A percentile compares a stretch with the other conserved stretches of the same genome.
These are phyloP conservation scores for Pleurotus ostreatus DNA, from an alignment of 768 basidiomycete species.

Conservation along the genomic window DNA sequence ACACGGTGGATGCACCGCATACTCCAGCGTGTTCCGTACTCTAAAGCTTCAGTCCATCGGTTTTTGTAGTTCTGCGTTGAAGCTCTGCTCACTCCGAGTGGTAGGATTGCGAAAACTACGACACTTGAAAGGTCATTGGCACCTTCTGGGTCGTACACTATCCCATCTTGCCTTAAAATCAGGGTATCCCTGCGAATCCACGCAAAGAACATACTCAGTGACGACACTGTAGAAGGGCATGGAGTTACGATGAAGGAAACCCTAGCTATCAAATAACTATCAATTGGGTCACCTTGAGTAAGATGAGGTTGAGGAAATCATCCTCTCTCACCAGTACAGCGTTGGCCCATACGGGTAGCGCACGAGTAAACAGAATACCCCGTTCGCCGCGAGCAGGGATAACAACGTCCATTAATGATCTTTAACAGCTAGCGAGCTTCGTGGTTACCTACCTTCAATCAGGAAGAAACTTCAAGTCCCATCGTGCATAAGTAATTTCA, in stretches of 20 bases:
- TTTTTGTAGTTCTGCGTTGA: too few relatives aligned
- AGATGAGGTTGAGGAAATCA: too few relatives aligned
- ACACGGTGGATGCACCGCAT: too few relatives aligned
- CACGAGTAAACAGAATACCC: neutral
- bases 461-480: constrained; percentile 14
- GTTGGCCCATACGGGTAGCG: neutral
- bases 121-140: too few relatives aligned
- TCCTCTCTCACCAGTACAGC: neutral
- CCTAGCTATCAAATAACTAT: neutral
- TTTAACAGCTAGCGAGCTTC: too few relatives aligned
- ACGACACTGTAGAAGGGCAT: neutral
- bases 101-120: too few relatives aligned
- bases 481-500: constrained; percentile 15
- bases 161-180: neutral
- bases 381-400: neutral
- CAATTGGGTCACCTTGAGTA: too few relatives aligned
- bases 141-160: too few relatives aligned
- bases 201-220: too few relatives aligned
- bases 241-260: neutral
- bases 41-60: too few relatives aligned
- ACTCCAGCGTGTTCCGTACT: too few relatives aligned
- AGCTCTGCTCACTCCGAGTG: too few relatives aligned
- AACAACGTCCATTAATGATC: neutral
- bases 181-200: neutral
- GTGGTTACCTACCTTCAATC: constrained; percentile 11